These are phyloP conservation scores for Fraxinus albicans DNA, from an alignment of 305 asterid species.

Conservation along the genomic window DNA sequence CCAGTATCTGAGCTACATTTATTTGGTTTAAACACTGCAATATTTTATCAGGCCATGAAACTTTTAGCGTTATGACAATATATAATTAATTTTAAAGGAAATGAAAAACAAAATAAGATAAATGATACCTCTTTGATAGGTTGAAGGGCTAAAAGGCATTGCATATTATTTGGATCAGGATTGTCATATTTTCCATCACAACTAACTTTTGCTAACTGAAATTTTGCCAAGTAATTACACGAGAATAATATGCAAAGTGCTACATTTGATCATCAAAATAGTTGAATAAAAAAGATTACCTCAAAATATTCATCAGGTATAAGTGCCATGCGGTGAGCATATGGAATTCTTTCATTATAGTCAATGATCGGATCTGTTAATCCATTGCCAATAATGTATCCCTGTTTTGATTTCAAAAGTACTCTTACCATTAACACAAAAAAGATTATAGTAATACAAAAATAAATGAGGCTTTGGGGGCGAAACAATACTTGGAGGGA, in stretches of 20 bases:
- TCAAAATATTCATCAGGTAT: too few relatives aligned
- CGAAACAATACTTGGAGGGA: conserved; percentile 20
- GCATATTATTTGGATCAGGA: conserved; percentile 28
- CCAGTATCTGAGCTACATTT: conserved; percentile 17
- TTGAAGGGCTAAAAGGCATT: conserved; percentile 20
- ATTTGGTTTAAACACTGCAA: conserved; percentile 28
- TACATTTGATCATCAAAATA: neutral
- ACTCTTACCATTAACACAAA: neutral
- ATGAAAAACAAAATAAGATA: too few relatives aligned
- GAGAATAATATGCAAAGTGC: too few relatives aligned
- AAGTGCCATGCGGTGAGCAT: too few relatives aligned
- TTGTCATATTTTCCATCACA: conserved; percentile 34
- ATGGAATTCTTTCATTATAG: too few relatives aligned
- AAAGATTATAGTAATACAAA: neutral
- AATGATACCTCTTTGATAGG: conserved; percentile 24
- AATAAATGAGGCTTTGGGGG: neutral
- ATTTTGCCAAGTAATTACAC: neutral
- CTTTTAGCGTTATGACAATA: neutral
- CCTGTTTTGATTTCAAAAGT: neutral
- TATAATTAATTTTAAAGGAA: neutral
- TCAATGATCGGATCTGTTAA: too few relatives aligned
- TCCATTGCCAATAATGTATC: too few relatives aligned
- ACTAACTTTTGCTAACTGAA: conserved; percentile 34
- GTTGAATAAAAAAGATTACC: neutral
- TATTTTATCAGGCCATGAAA: neutral